Base-by-base conservation (phyloP, 2,329 filamentous ascomycete species). In the Xylaria sp. region DNA sequence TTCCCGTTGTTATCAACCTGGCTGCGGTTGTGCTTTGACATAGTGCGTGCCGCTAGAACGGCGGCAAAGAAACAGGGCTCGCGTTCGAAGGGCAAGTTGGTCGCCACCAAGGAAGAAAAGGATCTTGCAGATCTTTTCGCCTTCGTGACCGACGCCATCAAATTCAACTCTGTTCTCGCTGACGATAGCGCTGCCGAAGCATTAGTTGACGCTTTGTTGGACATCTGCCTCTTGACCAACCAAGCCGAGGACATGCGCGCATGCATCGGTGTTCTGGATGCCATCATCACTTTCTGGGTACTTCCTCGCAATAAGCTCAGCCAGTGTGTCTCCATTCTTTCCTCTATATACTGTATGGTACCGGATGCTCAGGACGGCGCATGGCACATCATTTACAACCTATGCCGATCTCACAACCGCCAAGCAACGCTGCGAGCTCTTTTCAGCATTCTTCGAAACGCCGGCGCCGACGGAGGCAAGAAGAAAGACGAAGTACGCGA, bases 381-480 rank as follows among this genome's bases (percentile, higher is more conserved):
- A 2, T 92, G 89, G 88, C 83, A 84, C 62, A 87, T 86, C 0
- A 77, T 92, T 37, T 80, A 82, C 68, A 88, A 90, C 64, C 77
- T 92, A 0, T 87, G 87, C 76, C 85, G 80, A 67, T 91, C 89
- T 1, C 88, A 91, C 69, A 84, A 90, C 64, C 88, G 88, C 18
- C 86, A 89, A 63, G 83, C 83, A 42, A 86, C 87, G 1, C 80
- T 91, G 51, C 80, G 84, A 57, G 81, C 87, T 23, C 74, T 91
- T 19, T 76, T 91, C 37, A 82, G 87, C 58, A 82, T 87, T 10
- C 74, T 89, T 23, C 79, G 79, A 48, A 78, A 79, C 56, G 76
- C 81, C 44, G 73, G 78, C 1, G 62, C 69, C 0, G 76, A 79
- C 47, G 76, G 75, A n/a, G 71, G 75, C 57, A 77, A 77, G 61